These are phyloP conservation scores for Erysimum cheiri DNA, from an alignment of 441 rosid genomes.

Conservation along the genomic window DNA sequence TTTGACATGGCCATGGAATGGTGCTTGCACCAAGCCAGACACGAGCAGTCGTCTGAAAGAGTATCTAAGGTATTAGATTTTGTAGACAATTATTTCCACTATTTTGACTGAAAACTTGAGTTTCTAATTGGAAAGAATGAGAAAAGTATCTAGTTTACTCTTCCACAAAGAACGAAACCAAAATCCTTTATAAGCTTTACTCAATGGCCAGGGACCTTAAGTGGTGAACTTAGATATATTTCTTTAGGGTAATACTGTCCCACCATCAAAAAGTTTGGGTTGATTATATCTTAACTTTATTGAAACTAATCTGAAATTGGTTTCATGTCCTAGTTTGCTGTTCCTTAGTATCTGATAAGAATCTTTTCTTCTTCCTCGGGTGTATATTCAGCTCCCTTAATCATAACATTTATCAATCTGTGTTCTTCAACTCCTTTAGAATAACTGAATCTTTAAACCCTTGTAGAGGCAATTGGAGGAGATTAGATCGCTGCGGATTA, in stretches of 20 bases:
- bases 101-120: slow-evolving; percentile 3
- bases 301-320: not conserved
- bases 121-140: slow-evolving; percentile 13
- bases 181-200: not conserved
- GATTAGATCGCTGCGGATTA: slow-evolving; percentile 44
- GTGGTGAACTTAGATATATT: not conserved
- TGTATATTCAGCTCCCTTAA: no score
- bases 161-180: not conserved
- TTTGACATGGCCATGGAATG: slow-evolving; percentile 91
- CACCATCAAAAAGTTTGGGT: not conserved
- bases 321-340: not conserved
- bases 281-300: not conserved
- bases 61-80: slow-evolving; percentile 55
- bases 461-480: slow-evolving; percentile 65
- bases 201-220: slow-evolving; percentile 10
- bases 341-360: not conserved
- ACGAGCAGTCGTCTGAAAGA: slow-evolving; percentile 44
- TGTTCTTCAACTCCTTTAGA: slow-evolving; percentile 24
- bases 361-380: not conserved
- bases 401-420: not conserved
- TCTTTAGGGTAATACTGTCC: not conserved
- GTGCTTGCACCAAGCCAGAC: slow-evolving; percentile 62
- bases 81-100: not conserved
- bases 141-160: not conserved
- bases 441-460: slow-evolving; percentile 33